A percentile compares a stretch with the other conserved stretches of the same genome.
Evolutionary conservation across 140 eudicot species (phyloP).

Genomic region (Ambrosia hybrid): DNA sequence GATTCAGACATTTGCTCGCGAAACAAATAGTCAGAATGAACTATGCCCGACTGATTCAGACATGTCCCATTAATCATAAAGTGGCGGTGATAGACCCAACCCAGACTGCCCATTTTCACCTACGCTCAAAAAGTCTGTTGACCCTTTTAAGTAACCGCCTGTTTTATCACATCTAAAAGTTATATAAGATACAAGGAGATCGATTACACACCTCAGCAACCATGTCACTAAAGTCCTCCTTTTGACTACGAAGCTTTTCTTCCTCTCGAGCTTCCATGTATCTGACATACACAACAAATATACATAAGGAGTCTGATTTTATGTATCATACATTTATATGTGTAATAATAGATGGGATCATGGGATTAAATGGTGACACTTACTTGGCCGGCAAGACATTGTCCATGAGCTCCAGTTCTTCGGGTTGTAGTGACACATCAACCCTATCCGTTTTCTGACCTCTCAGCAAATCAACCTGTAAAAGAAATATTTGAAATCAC

Average conservation of each 20-base stretch:
- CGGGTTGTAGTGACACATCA: conserved; percentile 89
- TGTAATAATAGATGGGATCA: neutral
- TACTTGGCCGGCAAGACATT: conserved; percentile 93
- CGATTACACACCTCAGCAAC: conserved; percentile 74
- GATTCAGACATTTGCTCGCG: no score
- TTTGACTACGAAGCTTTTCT: conserved; percentile 79
- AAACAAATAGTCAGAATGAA: no score
- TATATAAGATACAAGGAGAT: neutral
- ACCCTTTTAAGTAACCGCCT: neutral
- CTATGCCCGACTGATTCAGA: no score
- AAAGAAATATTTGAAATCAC: neutral
- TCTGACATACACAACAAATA: conserved; percentile 28
- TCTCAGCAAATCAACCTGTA: conserved; percentile 92
- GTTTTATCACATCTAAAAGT: neutral
- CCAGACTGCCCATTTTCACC: neutral
- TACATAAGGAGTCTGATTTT: neutral
- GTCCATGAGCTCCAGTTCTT: conserved; percentile 91
- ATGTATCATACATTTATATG: neutral
- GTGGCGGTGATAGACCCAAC: no score
- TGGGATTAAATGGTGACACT: conserved; percentile 20
- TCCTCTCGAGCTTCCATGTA: conserved; percentile 97
- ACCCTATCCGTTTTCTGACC: conserved; percentile 95
- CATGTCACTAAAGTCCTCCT: conserved; percentile 96
- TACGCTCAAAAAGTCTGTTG: neutral
- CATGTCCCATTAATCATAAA: no score